Evolutionary conservation across 805 yeast species (phyloP), one percentile per base, ranked within the genome.

Genomic region (Saturnispora diversa): DNA sequence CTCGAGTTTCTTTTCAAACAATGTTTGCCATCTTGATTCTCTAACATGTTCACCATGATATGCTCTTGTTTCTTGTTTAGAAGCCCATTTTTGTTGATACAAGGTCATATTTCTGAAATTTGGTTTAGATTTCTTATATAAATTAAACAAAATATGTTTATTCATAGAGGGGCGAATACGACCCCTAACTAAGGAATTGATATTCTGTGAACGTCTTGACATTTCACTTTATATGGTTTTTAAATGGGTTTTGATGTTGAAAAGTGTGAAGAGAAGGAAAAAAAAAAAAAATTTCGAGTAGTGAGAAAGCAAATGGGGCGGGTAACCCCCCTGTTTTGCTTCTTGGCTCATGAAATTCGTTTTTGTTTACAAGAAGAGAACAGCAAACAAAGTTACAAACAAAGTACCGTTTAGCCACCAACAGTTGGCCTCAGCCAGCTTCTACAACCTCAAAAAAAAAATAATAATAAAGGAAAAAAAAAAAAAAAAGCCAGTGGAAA

Each of bases 21-120:
- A 60, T 7, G 76, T 64, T 56, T 82, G 81, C 80, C 87, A 84
- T 56, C 88, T 76, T 15, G 75, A 66, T 59, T 92, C 98, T 1
- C 90, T 83, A 42, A 90, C 60, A 58, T 82, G 85, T 55, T 92
- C 97, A 52, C 98, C 98, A 59, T 90, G 98, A 60, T 90, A 90
- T 1, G 90, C 81, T 64, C 98, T 76, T 6, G 97, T 80, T 57
- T 88, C 96, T 57, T 77, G 81, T 61, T 92, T 90, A 38, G 96
- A 80, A 6, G 71, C 64, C 90, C 95, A 92, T 63, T 87, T 86
- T 62, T 90, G 95, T 63, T 85, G 95, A 64, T 71, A 92, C 44
- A 85, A 67, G n/a, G 94, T 76, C 62, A 74, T 74, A 4, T 77
- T 70, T 46, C 69, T 66, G 56, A 73, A 74, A 40, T 60, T 65